Evolutionary conservation across 1,284 basidiomycete genomes (phyloP).

Genomic region (Phylloporus sp.): DNA sequence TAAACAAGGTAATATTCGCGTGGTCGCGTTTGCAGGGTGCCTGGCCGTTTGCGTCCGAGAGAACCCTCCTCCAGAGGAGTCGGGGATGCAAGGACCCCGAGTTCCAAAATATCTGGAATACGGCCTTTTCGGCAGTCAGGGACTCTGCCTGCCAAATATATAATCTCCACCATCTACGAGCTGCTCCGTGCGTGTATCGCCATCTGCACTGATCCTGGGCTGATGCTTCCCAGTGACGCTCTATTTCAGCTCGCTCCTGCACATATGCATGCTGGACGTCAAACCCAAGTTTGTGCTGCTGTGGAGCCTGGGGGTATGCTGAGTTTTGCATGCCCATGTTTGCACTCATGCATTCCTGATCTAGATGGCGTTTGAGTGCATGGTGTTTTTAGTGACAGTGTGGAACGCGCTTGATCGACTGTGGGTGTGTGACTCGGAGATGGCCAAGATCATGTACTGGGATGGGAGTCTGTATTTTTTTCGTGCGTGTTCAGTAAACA

Average conservation of each 20-base stretch:
- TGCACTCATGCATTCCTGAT: neutral
- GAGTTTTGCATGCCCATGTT: too few relatives aligned
- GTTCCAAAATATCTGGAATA: too few relatives aligned
- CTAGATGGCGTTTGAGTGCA: conserved; percentile 48
- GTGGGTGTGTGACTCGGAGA: conserved; percentile 28
- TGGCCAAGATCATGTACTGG: conserved; percentile 41
- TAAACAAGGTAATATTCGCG: too few relatives aligned
- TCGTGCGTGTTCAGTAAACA: neutral
- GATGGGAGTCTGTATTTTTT: conserved; percentile 49
- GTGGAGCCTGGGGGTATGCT: conserved; percentile 45
- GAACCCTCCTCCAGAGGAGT: too few relatives aligned
- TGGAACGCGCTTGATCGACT: conserved; percentile 48
- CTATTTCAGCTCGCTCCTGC: conserved; percentile 12
- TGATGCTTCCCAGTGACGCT: conserved; percentile 23
- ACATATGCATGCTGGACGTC: conserved; percentile 25
- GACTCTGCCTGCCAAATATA: too few relatives aligned
- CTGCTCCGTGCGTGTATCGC: conserved; percentile 43
- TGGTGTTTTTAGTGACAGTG: conserved; percentile 44
- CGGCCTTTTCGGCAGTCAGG: too few relatives aligned
- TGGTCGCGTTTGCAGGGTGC: too few relatives aligned
- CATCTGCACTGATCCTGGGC: neutral
- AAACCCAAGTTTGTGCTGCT: conserved; percentile 32
- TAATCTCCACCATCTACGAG: conserved; percentile 38
- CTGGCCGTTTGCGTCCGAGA: too few relatives aligned
- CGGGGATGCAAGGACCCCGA: too few relatives aligned